Percentiles rank a stretch among this genome's conserved stretches.
Conservation (phyloP, 2,329 filamentous ascomycete genomes). For the Penicillium brevicompactum region DNA sequence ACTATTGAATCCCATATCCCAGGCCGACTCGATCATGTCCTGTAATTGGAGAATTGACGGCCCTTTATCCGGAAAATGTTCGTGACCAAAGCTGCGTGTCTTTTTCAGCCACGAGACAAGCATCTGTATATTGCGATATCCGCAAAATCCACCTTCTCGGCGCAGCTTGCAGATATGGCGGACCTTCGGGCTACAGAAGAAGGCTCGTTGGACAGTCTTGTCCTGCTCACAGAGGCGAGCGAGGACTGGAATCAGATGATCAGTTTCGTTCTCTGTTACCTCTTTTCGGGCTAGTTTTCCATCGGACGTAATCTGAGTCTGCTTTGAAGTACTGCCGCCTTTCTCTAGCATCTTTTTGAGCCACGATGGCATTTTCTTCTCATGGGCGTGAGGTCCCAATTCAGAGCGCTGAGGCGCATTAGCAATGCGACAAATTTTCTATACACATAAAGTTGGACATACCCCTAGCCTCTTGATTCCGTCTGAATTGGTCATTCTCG, state of each 20-base stretch:
- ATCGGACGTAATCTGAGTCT: slow-evolving; percentile 52
- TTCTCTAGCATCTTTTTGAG: slow-evolving; percentile 64
- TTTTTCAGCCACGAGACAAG: slow-evolving; percentile 75
- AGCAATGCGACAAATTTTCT: slow-evolving; percentile 10
- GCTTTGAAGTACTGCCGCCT: slow-evolving; percentile 58
- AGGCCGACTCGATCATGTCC: slow-evolving; percentile 81
- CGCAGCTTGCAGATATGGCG: slow-evolving; percentile 80
- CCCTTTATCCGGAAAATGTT: slow-evolving; percentile 61
- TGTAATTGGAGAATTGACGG: slow-evolving; percentile 83
- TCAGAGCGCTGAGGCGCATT: slow-evolving; percentile 54
- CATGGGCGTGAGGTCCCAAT: slow-evolving; percentile 71
- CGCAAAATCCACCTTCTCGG: slow-evolving; percentile 88
- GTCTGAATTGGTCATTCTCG: slow-evolving; percentile 12
- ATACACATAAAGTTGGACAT: slow-evolving; percentile 5
- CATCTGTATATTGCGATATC: slow-evolving; percentile 95
- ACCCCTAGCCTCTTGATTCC: slow-evolving; percentile 36
- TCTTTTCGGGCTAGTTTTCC: slow-evolving; percentile 47
- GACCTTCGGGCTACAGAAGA: slow-evolving; percentile 75
- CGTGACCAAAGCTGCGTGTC: slow-evolving; percentile 57
- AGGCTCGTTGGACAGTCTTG: slow-evolving; percentile 66
- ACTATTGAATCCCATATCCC: slow-evolving; percentile 80
- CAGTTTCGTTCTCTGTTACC: slow-evolving; percentile 50
- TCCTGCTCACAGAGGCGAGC: slow-evolving; percentile 67
- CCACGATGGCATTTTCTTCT: slow-evolving; percentile 73
- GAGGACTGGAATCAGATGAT: slow-evolving; percentile 64